These are phyloP conservation scores for Ceratonia siliqua DNA, from an alignment of 306 rosid genomes.

Conservation along the genomic window DNA sequence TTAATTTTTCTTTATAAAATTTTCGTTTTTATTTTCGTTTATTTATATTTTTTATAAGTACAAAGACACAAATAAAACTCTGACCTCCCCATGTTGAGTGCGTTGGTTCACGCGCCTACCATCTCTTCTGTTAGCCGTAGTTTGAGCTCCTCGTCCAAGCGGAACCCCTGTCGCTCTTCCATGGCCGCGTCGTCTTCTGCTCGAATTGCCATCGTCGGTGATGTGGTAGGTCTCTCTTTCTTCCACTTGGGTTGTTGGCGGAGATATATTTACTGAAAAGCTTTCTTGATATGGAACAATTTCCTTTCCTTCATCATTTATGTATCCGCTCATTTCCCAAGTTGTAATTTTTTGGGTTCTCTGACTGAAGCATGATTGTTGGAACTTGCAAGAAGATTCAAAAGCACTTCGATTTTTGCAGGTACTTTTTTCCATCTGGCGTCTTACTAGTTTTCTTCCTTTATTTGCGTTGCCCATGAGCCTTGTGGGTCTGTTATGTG, in stretches of 20 bases:
- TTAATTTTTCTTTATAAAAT: no score
- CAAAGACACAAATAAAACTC: no score
- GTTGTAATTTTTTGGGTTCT: neutral
- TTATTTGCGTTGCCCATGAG: neutral
- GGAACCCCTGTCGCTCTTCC: slow-evolving; percentile 38
- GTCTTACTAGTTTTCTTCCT: neutral
- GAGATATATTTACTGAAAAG: neutral
- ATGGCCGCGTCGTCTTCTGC: slow-evolving; percentile 63
- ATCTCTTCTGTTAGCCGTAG: slow-evolving; percentile 26
- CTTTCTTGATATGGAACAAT: neutral
- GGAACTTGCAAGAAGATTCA: slow-evolving; percentile 81
- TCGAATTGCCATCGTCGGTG: slow-evolving; percentile 83
- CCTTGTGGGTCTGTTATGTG: neutral
- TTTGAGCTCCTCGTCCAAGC: slow-evolving; percentile 11
- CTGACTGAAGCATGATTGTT: slow-evolving; percentile 67
- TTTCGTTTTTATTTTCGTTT: no score
- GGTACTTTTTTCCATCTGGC: slow-evolving; percentile 42
- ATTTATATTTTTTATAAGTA: no score
- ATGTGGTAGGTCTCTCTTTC: slow-evolving; percentile 59
- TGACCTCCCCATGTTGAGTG: slow-evolving; percentile 46
- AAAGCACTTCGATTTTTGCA: slow-evolving; percentile 68
- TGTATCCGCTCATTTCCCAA: neutral
- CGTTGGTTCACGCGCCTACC: slow-evolving; percentile 56
- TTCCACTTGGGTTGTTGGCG: neutral
- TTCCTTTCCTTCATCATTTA: slow-evolving; percentile 7